Conservation (phyloP, 2,329 filamentous ascomycete species). For the Sphaceloma murrayae region DNA sequence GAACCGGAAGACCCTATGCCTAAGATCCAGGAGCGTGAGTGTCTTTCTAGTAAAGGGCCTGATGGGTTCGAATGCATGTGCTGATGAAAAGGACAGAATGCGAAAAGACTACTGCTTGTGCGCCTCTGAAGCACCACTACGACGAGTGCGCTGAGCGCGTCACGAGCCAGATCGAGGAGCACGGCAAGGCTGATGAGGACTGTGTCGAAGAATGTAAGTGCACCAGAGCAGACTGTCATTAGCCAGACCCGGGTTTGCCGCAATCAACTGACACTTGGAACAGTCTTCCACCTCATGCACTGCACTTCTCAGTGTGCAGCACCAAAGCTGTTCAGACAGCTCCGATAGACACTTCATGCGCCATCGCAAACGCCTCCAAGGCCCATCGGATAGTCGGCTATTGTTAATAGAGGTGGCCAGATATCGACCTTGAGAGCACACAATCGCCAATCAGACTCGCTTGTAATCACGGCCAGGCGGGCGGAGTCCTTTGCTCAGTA, state of each 20-base stretch:
- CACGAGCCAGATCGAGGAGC: constrained; percentile 58
- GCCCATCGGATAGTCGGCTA: background rate
- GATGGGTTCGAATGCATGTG: constrained; percentile 6
- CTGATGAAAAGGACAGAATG: constrained; percentile 55
- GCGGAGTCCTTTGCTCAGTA: constrained; percentile 12
- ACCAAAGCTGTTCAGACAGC: constrained; percentile 84
- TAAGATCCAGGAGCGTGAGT: constrained; percentile 80
- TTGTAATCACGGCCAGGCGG: constrained; percentile 14
- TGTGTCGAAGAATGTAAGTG: constrained; percentile 97
- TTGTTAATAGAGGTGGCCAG: constrained; percentile 6
- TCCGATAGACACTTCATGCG: constrained; percentile 56
- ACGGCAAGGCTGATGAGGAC: constrained; percentile 76
- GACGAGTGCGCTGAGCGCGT: constrained; percentile 97
- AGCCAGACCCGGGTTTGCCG: no score
- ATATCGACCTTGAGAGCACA: background rate
- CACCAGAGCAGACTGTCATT: background rate
- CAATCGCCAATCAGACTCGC: constrained; percentile 6
- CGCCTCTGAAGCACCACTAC: constrained; percentile 90
- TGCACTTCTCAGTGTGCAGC: constrained; percentile 89
- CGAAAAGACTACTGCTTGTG: constrained; percentile 74
- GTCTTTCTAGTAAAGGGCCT: no score
- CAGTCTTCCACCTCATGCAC: constrained; percentile 98
- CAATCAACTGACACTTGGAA: background rate
- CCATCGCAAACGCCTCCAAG: background rate
- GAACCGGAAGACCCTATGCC: constrained; percentile 81